These are phyloP conservation scores for Pneumocystis jirovecii DNA, from an alignment of 1,139 yeast species.

Conservation along the genomic window DNA sequence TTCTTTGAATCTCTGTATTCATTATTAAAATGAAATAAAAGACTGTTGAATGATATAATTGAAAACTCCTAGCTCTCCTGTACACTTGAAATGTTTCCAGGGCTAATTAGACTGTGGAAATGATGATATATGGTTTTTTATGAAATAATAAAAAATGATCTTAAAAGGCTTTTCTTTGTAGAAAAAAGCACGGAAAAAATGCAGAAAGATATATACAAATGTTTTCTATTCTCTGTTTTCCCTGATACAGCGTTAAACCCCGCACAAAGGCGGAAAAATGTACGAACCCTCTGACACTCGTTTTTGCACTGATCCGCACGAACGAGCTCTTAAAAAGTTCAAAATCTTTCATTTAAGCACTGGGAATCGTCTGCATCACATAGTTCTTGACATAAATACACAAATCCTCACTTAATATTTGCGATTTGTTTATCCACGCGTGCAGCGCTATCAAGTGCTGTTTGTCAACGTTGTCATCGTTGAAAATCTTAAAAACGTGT, in stretches of 20 bases:
- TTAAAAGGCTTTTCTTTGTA: neutral
- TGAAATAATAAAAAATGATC: neutral
- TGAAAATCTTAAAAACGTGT: neutral
- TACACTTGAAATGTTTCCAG: no score
- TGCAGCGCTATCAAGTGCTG: neutral
- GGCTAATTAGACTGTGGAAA: no score
- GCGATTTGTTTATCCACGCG: neutral
- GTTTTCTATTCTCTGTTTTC: no score
- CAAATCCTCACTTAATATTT: neutral
- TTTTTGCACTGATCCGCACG: neutral
- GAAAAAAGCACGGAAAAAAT: neutral
- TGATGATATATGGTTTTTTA: no score
- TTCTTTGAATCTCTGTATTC: no score
- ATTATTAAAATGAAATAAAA: no score
- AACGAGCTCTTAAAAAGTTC: slow-evolving; percentile 1
- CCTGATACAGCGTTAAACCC: no score
- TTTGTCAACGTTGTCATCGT: neutral
- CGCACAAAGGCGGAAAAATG: neutral
- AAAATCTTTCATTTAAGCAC: neutral
- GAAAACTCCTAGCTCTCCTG: no score
- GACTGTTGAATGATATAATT: no score
- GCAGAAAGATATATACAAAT: no score
- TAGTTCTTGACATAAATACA: neutral
- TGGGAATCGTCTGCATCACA: neutral
- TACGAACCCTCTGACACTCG: slow-evolving; percentile 1